Evolutionary conservation across 2,329 filamentous ascomycete species (phyloP).

Genomic region (Penicillium sclerotigenum): DNA sequence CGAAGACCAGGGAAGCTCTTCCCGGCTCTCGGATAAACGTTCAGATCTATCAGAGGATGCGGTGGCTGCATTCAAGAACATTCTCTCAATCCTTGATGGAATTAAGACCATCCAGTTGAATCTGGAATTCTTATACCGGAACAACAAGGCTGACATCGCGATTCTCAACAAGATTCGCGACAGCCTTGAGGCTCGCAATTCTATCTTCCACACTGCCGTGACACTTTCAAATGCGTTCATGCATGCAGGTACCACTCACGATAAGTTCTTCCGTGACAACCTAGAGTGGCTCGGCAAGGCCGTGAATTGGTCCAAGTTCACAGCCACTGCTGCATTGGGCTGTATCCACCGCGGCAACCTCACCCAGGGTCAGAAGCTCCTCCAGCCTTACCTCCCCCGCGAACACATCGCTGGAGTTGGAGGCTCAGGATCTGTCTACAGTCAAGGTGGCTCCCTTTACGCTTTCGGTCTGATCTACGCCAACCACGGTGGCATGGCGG

Average conservation of each 20-base stretch:
- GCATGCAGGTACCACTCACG: constrained; percentile 97
- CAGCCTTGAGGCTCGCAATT: constrained; percentile 91
- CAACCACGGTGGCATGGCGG: constrained; percentile 89
- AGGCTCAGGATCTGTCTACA: constrained; percentile 82
- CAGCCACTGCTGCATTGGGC: constrained; percentile 89
- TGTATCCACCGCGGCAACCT: constrained; percentile 96
- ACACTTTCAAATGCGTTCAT: constrained; percentile 99
- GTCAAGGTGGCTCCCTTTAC: constrained; percentile 92
- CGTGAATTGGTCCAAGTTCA: constrained; percentile 99
- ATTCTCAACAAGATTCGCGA: constrained; percentile 96
- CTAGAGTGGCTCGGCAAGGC: constrained; percentile 97
- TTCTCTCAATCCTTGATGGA: constrained; percentile 69
- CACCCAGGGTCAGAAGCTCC: constrained; percentile 84
- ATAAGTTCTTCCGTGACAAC: constrained; percentile 98
- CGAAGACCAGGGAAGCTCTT: constrained; percentile 46
- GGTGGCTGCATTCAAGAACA: constrained; percentile 54
- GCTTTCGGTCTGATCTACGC: constrained; percentile 95
- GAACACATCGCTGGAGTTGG: constrained; percentile 59
- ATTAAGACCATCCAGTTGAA: constrained; percentile 93
- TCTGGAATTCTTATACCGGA: constrained; percentile 92
- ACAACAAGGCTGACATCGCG: constrained; percentile 85
- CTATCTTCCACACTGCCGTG: constrained; percentile 96
- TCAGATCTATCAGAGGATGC: constrained; percentile 48
- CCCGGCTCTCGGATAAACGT: constrained; percentile 42
- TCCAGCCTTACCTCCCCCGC: constrained; percentile 90